phyloP scores from a whole-genome alignment of 805 yeast species.

The Vanderwaltozyma tropicalis region DNA sequence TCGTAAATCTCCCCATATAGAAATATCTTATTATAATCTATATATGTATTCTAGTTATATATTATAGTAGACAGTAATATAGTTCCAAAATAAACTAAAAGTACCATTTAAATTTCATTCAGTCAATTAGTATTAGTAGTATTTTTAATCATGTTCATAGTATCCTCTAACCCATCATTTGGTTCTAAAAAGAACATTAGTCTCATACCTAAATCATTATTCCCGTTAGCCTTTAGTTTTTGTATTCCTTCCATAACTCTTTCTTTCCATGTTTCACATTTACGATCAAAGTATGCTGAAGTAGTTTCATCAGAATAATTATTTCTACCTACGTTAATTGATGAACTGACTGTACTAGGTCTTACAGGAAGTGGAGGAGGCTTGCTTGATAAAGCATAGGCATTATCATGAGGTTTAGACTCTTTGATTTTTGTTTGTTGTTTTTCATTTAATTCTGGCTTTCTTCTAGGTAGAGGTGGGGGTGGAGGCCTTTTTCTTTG shows the following conservation, averaged over 20 bases:
- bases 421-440: neutral
- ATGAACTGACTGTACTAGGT: conserved; percentile 8
- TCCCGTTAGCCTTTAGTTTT: conserved; percentile 12
- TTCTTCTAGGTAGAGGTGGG: conserved; percentile 19
- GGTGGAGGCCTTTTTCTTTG: conserved; percentile 21
- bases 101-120: no score
- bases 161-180: conserved; percentile 14
- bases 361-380: conserved; percentile 20
- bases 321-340: neutral
- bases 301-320: conserved; percentile 14
- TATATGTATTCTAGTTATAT: neutral
- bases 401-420: no score
- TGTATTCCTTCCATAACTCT: conserved; percentile 35
- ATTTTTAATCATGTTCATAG: conserved; percentile 4
- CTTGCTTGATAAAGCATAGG: no score
- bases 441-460: conserved; percentile 4
- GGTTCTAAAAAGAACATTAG: conserved; percentile 27
- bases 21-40: neutral
- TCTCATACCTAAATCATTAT: conserved; percentile 5
- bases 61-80: no score
- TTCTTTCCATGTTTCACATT: conserved; percentile 45
- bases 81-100: neutral
- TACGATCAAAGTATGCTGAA: conserved; percentile 33
- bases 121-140: neutral
- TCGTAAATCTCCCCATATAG: neutral